Base-by-base conservation (phyloP, 805 yeast genomes). In the Kodamaea kakaduensis region DNA sequence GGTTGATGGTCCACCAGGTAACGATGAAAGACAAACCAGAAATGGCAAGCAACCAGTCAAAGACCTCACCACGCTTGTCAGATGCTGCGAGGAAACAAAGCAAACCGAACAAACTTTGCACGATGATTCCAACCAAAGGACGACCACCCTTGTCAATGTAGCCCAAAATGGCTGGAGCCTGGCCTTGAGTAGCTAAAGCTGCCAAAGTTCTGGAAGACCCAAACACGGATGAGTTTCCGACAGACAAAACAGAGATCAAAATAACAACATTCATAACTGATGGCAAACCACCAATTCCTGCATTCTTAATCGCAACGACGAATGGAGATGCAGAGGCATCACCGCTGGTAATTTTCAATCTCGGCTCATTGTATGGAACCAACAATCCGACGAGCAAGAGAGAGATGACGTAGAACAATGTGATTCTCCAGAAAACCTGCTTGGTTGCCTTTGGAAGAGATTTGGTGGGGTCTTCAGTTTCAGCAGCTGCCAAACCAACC, bases 371-470 rank as follows among this genome's bases (percentile, higher is more conserved):
- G 50, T 69, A 81, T 10, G 93, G 89, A 6, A 84, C 90, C 39
- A 84, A 65, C 47, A 83, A 74, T 25, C 87, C 81, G 23, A 67
- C 58, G 36, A 67, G 47, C 67, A 74, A 44, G 71, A 65, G 37
- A 60, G 77, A 52, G 61, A 71, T 42, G 54, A 84, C 67, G 61
- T 84, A 85, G 53, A 84, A 84, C 46, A 81, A 56, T 7, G 79
- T 61, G 38, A 84, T 78, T 60, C 90, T 71, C 89, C 90, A 83
- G 60, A 84, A 82, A 3, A 82, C 85, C 61, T 84, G 88, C 57
- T 83, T 84, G 37, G 81, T 75, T 24, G 90, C 88, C 29, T 71
- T 69, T 23, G 90, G 90, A 35, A 83, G 69, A 3, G 82, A 59
- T 38, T 65, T 67, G 46, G 81, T 66, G 31, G 90, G 89, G 54